These are phyloP conservation scores for Lagerstroemia speciosa DNA, from an alignment of 345 rosid species.

Conservation along the genomic window DNA sequence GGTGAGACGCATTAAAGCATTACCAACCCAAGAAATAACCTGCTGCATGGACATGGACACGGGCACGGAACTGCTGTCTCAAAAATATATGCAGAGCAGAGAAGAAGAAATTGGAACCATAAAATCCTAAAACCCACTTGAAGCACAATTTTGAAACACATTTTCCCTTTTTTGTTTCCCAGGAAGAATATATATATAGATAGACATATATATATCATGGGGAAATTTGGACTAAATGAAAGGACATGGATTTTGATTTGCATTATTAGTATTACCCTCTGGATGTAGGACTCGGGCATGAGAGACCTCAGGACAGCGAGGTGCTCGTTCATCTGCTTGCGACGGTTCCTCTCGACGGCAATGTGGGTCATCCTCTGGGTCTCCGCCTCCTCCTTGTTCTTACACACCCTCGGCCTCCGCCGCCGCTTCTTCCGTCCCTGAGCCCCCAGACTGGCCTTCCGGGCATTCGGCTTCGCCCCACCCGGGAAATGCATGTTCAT, in stretches of 20 bases:
- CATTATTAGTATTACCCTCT: slow-evolving; percentile 43
- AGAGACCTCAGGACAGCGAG: slow-evolving; percentile 67
- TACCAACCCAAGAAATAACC: neutral
- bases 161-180: too few species aligned
- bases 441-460: slow-evolving; percentile 12
- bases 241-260: too few species aligned
- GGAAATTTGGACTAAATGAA: too few species aligned
- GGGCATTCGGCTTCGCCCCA: slow-evolving; percentile 4
- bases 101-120: neutral
- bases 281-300: slow-evolving; percentile 81
- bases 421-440: slow-evolving; percentile 62
- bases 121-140: too few species aligned
- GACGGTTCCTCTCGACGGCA: slow-evolving; percentile 78
- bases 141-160: too few species aligned
- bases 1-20: slow-evolving; percentile 1
- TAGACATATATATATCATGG: too few species aligned
- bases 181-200: too few species aligned
- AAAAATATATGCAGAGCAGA: neutral
- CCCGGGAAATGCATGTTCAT: neutral
- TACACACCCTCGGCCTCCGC: slow-evolving; percentile 66
- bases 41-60: neutral
- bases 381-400: slow-evolving; percentile 83
- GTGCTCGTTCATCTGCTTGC: slow-evolving; percentile 86
- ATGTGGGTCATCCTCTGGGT: slow-evolving; percentile 88
- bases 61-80: too few species aligned